Evolutionary conservation across 495 filamentous ascomycete genomes (phyloP), one percentile per base, ranked within the genome.

Genomic region (Xylaria grammica): DNA sequence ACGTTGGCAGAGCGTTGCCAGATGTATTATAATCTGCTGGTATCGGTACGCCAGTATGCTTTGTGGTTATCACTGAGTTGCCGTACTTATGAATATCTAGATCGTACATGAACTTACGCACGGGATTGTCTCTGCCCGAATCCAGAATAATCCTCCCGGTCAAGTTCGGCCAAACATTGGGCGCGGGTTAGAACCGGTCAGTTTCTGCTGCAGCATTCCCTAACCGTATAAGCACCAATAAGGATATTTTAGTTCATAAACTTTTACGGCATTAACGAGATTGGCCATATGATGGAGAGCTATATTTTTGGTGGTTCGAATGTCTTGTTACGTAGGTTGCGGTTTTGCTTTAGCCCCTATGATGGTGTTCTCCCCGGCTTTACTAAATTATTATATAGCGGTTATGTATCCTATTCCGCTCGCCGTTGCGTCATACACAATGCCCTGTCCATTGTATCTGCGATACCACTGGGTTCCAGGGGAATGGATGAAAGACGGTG

Each of bases 51-150:
- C 51, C n/a, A 22, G 15, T 36, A 4, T n/a, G 17, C 19, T 27
- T 49, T 1, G 15, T 49, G 2, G 19, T 30, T 24, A n/a, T 13
- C 6, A 15, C 4, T n/a, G 13, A 4, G 5, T 61, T 2, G 10
- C 10, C 20, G 26, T 51, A n/a, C 46, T 61, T 17, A 61, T 27
- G 1, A 13, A 30, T 11, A 3, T 27, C 24, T 51, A 61, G 58
- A 2, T 61, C 15, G 19, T 61, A 5, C 58, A 61, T 32, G 58
- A 61, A 42, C 22, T 61, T 19, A 8, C 26, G 13, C 58, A 61
- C 20, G 58, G 30, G 5, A 38, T 61, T n/a, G 13, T 29, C 15
- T 2, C 9, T 3, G 46, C 6, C 6, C 5, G 26, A 17, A 22
- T 29, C 24, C 46, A 50, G 8, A 50, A 50, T 9, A 9, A 50